phyloP scores from a whole-genome alignment of 176 grass and related monocot genomes.

The Puccinellia tenuiflora region DNA sequence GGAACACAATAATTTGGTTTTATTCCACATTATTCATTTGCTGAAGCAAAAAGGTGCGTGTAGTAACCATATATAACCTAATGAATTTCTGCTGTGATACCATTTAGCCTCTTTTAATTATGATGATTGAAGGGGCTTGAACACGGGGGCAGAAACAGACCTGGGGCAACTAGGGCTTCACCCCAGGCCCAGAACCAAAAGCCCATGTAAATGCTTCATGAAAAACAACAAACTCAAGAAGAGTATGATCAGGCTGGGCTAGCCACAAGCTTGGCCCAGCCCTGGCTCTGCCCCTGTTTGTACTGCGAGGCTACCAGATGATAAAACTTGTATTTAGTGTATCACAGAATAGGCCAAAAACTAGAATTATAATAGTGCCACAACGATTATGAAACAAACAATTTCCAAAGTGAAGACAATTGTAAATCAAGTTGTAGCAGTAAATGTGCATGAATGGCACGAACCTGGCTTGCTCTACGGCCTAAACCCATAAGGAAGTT shows the following conservation, averaged over 20 bases:
- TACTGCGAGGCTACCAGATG: conserved; percentile 23
- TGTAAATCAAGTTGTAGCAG: neutral
- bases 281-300: neutral
- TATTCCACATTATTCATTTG: neutral
- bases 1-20: neutral
- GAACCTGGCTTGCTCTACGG: conserved; percentile 81
- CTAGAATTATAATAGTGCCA: neutral
- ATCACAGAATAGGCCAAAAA: neutral
- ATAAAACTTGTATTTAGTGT: conserved; percentile 21
- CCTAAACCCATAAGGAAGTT: conserved; percentile 89
- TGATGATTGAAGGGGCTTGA: neutral
- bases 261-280: neutral
- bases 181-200: neutral
- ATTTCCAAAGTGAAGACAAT: neutral
- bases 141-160: neutral
- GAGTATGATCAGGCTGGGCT: neutral
- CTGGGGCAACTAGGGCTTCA: neutral
- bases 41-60: neutral
- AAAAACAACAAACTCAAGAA: too few species aligned
- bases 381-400: conserved; percentile 4
- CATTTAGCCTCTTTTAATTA: conserved; percentile 1
- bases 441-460: conserved; percentile 18
- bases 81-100: neutral
- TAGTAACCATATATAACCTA: neutral
- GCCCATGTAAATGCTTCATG: neutral